Evolutionary conservation across 78 protist genomes (phyloP).

Genomic region (Cavenderia fasciculata): DNA sequence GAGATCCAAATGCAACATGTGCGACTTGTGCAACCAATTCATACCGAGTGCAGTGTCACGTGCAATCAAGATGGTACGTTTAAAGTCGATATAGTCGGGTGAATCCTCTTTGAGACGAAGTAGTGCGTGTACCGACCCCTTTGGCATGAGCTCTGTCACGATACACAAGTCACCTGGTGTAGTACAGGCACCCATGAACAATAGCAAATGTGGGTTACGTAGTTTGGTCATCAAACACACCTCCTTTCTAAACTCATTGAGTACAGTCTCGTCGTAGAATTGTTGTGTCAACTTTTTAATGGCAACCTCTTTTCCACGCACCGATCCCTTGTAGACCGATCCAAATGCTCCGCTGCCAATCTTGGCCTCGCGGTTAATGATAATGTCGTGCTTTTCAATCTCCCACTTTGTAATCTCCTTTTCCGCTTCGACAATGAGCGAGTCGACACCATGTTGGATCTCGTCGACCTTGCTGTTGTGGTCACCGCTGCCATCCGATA

Average conservation of each 20-base stretch:
- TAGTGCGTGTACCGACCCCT: slow-evolving; percentile 68
- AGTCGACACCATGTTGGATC: background rate
- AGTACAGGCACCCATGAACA: slow-evolving; percentile 81
- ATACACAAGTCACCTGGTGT: slow-evolving; percentile 59
- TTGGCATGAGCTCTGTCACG: slow-evolving; percentile 82
- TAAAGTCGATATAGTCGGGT: slow-evolving; percentile 51
- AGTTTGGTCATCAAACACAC: slow-evolving; percentile 76
- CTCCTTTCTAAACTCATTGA: slow-evolving; percentile 81
- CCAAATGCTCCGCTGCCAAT: slow-evolving; percentile 82
- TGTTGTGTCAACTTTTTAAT: slow-evolving; percentile 78
- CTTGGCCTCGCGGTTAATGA: slow-evolving; percentile 40
- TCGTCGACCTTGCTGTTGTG: background rate
- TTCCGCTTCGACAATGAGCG: slow-evolving; percentile 6
- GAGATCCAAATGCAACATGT: slow-evolving; percentile 75
- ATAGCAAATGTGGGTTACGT: slow-evolving; percentile 62
- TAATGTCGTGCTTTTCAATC: slow-evolving; percentile 41
- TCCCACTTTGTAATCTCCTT: slow-evolving; percentile 72
- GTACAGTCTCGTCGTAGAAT: slow-evolving; percentile 48
- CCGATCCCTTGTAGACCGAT: slow-evolving; percentile 74
- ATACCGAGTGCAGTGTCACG: slow-evolving; percentile 80
- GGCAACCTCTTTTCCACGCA: slow-evolving; percentile 84
- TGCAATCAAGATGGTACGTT: slow-evolving; percentile 72
- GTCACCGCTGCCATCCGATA: background rate
- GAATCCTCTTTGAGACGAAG: slow-evolving; percentile 65
- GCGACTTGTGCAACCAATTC: slow-evolving; percentile 76